Evolutionary conservation across 345 rosid species (phyloP), one percentile per base, ranked within the genome.

Genomic region (Ceriops zippeliana): DNA sequence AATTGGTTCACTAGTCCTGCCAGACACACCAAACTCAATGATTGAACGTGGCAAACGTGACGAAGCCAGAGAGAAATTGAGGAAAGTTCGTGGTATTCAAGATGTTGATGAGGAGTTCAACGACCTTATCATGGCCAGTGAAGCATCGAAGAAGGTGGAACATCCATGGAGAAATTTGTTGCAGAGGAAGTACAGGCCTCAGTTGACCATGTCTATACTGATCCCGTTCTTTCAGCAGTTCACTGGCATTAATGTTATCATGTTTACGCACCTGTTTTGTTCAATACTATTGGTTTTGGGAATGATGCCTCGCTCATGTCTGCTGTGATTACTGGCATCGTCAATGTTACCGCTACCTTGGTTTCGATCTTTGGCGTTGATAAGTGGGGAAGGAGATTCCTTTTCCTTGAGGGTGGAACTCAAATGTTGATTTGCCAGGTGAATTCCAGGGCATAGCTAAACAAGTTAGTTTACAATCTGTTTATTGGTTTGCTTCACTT

Each of bases 261-360:
- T 75, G 74, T 83, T 83, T 80, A 83, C n/a, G 84, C 84, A 0
- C 86, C 82, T 52, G 71, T 83, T 56, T 69, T 83, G 56, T 80
- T 77, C 62, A 70, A 66, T 34, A 80, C 82, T 32, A 20, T 83
- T 9, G 82, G 82, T 20, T 83, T 78, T n/a, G 79, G 69, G 5
- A 51, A 10, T 6, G 73, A 83, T 1, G 84, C 78, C 0, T 58
- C 82, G 24, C 75, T 83, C 7, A 42, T 75, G 7, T 70, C 82
- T 16, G 80, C 84, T 0, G 76, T 79, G 7, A 72, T 83, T 6
- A 77, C 78, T 0, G 83, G 86, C 58, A 28, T 61, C 19, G 80
- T 83, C 28, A 80, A 77, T 46, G 67, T 75, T 19, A 1, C 67
- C 0, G 8, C 75, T 19, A 83, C 86, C 20, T 6, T 80, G 58